Evolutionary conservation across 176 grass and related monocot species (phyloP).

Genomic region (Cocos nucifera): DNA sequence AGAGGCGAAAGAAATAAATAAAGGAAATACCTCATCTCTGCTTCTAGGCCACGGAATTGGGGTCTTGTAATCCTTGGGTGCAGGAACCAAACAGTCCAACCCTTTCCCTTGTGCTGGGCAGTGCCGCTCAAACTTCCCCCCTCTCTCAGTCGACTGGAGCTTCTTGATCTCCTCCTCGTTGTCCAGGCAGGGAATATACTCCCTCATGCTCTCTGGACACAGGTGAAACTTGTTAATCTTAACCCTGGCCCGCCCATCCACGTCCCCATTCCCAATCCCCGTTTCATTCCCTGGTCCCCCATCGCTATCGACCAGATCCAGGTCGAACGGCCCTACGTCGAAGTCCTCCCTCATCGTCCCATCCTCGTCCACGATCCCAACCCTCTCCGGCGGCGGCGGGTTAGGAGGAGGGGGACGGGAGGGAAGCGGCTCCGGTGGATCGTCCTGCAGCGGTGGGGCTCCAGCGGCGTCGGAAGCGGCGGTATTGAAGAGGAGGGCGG

Average conservation of each 20-base stretch:
- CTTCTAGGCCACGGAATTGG: slow-evolving; percentile 50
- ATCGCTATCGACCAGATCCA: slow-evolving; percentile 10
- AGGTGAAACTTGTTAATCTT: slow-evolving; percentile 22
- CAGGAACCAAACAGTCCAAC: slow-evolving; percentile 34
- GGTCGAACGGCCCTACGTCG: slow-evolving; percentile 11
- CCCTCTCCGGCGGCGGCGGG: slow-evolving; percentile 1
- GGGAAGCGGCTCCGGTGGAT: not conserved
- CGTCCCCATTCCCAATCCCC: not conserved
- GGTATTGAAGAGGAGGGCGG: too few species aligned
- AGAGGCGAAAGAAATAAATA: not conserved
- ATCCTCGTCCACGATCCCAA: slow-evolving; percentile 31
- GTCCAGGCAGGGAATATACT: slow-evolving; percentile 48
- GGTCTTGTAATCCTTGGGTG: slow-evolving; percentile 31
- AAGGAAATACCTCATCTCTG: slow-evolving; percentile 43
- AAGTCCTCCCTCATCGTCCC: slow-evolving; percentile 39
- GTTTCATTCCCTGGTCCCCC: not conserved
- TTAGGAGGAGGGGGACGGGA: not conserved
- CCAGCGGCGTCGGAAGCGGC: too few species aligned
- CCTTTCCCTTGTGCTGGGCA: slow-evolving; percentile 23
- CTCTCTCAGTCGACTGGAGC: slow-evolving; percentile 30
- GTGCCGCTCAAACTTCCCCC: slow-evolving; percentile 41
- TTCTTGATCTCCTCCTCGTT: slow-evolving; percentile 26
- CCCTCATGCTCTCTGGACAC: slow-evolving; percentile 26
- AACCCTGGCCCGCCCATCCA: not conserved
- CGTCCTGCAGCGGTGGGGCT: too few species aligned